These are phyloP conservation scores for Closterium sp. DNA, from an alignment of 139 green algal species.

Conservation along the genomic window DNA sequence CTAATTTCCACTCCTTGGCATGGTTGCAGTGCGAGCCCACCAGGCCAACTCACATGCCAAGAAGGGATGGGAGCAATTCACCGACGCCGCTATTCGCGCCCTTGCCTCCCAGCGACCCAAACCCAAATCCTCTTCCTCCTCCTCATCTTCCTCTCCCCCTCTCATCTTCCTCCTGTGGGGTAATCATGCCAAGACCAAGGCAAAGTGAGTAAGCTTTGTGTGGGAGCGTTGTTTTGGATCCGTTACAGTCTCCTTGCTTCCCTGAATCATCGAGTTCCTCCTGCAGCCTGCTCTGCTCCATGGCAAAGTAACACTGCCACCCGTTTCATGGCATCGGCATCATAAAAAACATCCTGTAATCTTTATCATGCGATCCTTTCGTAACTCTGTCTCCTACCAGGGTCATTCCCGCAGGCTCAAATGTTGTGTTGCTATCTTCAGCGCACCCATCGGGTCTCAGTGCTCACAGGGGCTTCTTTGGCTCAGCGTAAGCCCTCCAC, in stretches of 20 bases:
- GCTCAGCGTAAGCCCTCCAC: constrained; percentile 56
- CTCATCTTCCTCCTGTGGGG: constrained; percentile 65
- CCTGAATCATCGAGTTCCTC: neutral
- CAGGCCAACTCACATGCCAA: constrained; percentile 82
- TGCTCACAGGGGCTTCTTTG: constrained; percentile 60
- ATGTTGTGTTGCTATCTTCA: constrained; percentile 52
- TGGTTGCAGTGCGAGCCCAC: constrained; percentile 25
- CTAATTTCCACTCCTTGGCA: neutral
- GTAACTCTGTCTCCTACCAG: constrained; percentile 14
- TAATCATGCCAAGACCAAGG: constrained; percentile 56
- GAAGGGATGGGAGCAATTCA: constrained; percentile 90
- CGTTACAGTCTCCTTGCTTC: neutral
- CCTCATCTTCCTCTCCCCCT: neutral
- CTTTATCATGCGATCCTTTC: neutral
- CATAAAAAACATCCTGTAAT: too few species aligned
- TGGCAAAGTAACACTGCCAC: neutral
- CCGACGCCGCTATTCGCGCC: constrained; percentile 73
- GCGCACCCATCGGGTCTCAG: constrained; percentile 57
- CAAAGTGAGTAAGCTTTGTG: constrained; percentile 21
- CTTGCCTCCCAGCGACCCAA: constrained; percentile 60
- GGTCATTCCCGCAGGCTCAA: constrained; percentile 43
- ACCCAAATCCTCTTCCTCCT: neutral
- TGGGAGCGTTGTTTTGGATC: neutral
- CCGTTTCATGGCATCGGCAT: neutral
- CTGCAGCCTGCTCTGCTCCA: neutral